Base-by-base conservation (phyloP, 306 rosid genomes). In the Lotus japonicus region DNA sequence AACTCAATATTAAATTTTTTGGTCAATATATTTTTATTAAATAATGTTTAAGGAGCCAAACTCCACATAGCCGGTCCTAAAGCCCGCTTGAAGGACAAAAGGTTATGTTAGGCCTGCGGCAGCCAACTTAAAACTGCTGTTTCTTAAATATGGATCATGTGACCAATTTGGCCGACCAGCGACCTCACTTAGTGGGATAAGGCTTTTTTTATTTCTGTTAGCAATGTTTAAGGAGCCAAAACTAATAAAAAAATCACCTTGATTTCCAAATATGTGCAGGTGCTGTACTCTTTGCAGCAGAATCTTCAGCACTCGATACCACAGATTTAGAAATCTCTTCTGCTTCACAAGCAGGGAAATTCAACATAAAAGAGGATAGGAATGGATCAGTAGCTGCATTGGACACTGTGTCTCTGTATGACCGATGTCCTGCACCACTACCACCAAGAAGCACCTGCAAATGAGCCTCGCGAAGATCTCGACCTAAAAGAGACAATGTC, bases 391-490 rank as follows among this genome's bases (percentile, higher is more conserved):
- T 62, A 39, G 95, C 75, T 53, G 84, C 89, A 80, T 62, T 82
- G 31, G 97, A 53, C 44, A 76, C 84, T 38, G 77, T 66, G 13
- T 84, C 54, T 70, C 63, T 90, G 69, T 76, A 84, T 41, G 95
- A 76, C 71, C 92, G 92, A 74, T 84, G 82, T 44, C 77, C 82
- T 38, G n/a, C 84, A n/a, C 55, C 31, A 0, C 74, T 78, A 10
- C 85, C 80, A 11, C 90, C 89, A n/a, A 90, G 82, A 77, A 95
- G 97, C 67, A 77, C 91, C 84, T 95, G 99, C 31, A 95, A 81
- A 88, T 95, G 96, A 69, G 99, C 95, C 83, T 95, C 99, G 5
- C 97, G 96, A 75, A 95, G 89, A 82, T 95, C 99, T 65, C 99
- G 89, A 33, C 97, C 87, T 72, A 90, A 81, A 15, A 95, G 75